Base-by-base conservation (phyloP, 805 yeast species). In the Nakazawaea ernobii region DNA sequence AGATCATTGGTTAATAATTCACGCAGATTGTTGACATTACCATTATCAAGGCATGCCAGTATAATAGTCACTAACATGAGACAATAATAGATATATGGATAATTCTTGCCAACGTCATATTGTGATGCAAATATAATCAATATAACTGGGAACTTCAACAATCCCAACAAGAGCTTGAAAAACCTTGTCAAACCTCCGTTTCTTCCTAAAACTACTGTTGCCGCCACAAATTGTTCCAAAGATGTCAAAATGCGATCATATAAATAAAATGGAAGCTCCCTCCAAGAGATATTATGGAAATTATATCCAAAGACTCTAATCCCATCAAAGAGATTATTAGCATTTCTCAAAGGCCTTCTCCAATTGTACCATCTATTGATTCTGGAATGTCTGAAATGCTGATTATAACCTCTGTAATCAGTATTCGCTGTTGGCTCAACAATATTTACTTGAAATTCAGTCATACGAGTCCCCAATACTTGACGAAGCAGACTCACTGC, bases 271-370 rank as follows among this genome's bases (percentile, higher is more conserved):
- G 50, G 50, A 8, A 48, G 27, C n/a, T 48, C 47, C 20, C 42
- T 30, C 50, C 50, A 48, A 6, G 43, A 29, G 2, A 47, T 32
- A 14, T 37, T 24, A 17, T 42, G 35, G 40, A 47, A 47, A 35
- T 48, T 41, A 24, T 17, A 29, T 4, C 50, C 50, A 39, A 48
- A 48, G n/a, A 48, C 36, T 27, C 50, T 37, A 30, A 47, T 47
- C 3, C 50, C 50, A 32, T 48, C 40, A 26, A 42, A 47, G 7
- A 47, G 27, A 15, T 17, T 14, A 36, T 43, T 15, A 9, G 17
- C 9, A 20, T 35, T n/a, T n/a, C 36, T 10, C n/a, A 32, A 35
- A n/a, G 39, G 39, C 13, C 43, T 32, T 35, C 42, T 36, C 49
- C 49, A 46, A 29, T 30, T 36, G 29, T 40, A 46, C 44, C 45